phyloP scores from a whole-genome alignment of 2,329 filamentous ascomycete species.

The Xylariales sp. region DNA sequence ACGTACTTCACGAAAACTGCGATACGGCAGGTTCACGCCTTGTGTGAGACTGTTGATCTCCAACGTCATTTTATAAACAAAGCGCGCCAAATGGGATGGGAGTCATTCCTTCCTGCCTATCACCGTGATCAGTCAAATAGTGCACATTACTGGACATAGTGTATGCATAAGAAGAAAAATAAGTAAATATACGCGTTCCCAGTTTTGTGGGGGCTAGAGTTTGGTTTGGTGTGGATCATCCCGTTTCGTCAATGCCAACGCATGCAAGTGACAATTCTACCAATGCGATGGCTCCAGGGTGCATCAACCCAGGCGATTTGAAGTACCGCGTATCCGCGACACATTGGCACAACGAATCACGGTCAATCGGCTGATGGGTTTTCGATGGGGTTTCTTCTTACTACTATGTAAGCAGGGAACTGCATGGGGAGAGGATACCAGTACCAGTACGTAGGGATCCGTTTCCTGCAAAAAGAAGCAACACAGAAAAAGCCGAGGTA shows the following conservation, averaged over 20 bases:
- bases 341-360: slow-evolving; percentile 26
- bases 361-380: slow-evolving; percentile 19
- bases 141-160: not conserved
- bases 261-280: slow-evolving; percentile 34
- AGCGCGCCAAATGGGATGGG: slow-evolving; percentile 16
- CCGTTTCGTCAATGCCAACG: slow-evolving; percentile 40
- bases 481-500: not conserved
- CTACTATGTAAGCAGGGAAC: not conserved
- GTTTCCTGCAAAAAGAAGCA: slow-evolving; percentile 15
- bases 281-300: slow-evolving; percentile 30
- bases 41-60: slow-evolving; percentile 9
- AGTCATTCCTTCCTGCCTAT: slow-evolving; percentile 17
- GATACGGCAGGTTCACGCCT: not conserved
- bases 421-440: not conserved
- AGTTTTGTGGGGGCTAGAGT: slow-evolving; percentile 17
- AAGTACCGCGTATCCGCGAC: slow-evolving; percentile 32
- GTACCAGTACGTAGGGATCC: too few relatives aligned
- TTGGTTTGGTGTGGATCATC: slow-evolving; percentile 28
- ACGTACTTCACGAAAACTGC: not conserved
- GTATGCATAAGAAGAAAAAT: slow-evolving; percentile 25
- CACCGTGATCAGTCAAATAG: slow-evolving; percentile 14
- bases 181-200: slow-evolving; percentile 33
- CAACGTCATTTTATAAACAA: slow-evolving; percentile 12
- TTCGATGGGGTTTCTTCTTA: not conserved
- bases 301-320: slow-evolving; percentile 23